These are phyloP conservation scores for Cytospora paraplurivora DNA, from an alignment of 2,329 filamentous ascomycete genomes.

Conservation along the genomic window DNA sequence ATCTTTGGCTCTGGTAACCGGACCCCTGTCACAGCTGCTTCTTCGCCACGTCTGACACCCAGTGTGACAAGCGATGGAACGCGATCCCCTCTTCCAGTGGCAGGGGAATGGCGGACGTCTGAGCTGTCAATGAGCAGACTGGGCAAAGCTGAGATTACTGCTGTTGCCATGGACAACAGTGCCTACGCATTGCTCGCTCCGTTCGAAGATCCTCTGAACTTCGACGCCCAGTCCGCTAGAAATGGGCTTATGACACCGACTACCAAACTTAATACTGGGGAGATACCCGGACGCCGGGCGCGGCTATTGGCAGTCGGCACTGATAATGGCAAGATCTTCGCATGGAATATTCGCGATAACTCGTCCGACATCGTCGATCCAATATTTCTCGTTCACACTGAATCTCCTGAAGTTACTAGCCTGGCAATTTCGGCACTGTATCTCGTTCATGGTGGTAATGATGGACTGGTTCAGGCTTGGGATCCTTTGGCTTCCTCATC, in stretches of 20 bases:
- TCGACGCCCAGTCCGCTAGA: constrained; percentile 41
- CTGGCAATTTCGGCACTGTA: constrained; percentile 84
- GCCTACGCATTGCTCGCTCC: constrained; percentile 69
- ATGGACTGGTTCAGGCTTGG: constrained; percentile 95
- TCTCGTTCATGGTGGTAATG: constrained; percentile 88
- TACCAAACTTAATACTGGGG: constrained; percentile 45
- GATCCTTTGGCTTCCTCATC: constrained; percentile 83
- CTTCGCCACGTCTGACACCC: not conserved
- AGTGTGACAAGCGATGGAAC: not conserved
- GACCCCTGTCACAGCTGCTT: not conserved
- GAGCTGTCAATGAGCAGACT: constrained; percentile 62
- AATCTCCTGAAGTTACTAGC: constrained; percentile 84
- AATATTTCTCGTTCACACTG: constrained; percentile 81
- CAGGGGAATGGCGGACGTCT: constrained; percentile 68
- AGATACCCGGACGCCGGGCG: constrained; percentile 83
- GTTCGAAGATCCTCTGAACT: constrained; percentile 75
- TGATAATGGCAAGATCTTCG: constrained; percentile 69
- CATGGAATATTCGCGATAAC: constrained; percentile 82
- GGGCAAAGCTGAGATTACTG: constrained; percentile 64
- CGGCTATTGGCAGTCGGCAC: constrained; percentile 83
- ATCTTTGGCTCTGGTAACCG: constrained; percentile 20
- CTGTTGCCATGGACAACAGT: constrained; percentile 73
- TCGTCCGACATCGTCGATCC: constrained; percentile 64
- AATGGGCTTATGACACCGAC: constrained; percentile 45
- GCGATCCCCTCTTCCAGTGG: not conserved